A percentile compares a stretch with the other conserved stretches of the same genome.
Evolutionary conservation across 2,329 filamentous ascomycete genomes (phyloP).

Genomic region (Dactylellina parvicollis): DNA sequence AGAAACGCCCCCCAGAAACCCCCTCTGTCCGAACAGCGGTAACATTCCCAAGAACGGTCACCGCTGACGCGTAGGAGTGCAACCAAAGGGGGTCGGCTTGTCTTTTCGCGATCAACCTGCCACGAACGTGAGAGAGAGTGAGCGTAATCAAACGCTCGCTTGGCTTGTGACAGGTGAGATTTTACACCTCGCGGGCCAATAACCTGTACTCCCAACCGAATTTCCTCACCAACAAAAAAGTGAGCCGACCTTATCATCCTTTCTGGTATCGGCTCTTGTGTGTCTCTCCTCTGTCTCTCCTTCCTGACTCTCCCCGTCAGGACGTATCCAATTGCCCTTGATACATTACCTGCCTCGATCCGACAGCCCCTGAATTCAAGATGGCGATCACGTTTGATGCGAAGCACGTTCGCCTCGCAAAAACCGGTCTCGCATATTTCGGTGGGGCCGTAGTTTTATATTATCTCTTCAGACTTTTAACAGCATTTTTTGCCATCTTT

Average conservation of each 20-base stretch:
- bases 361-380: constrained; percentile 17
- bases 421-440: constrained; percentile 48
- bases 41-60: constrained; percentile 52
- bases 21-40: constrained; percentile 26
- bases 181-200: constrained; percentile 41
- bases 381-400: constrained; percentile 45
- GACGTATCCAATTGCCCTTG: constrained; percentile 5
- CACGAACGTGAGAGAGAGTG: constrained; percentile 31
- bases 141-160: constrained; percentile 54
- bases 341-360: constrained; percentile 5
- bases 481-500: constrained; percentile 47
- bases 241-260: constrained; percentile 20
- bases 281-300: constrained; percentile 3
- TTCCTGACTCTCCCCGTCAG: constrained; percentile 9
- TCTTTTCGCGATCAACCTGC: constrained; percentile 1
- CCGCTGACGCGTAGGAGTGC: constrained; percentile 46
- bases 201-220: constrained; percentile 43
- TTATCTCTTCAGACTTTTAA: constrained; percentile 28
- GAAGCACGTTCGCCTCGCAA: constrained; percentile 31
- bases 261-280: constrained; percentile 15
- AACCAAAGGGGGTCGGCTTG: constrained; percentile 29
- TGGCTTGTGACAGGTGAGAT: constrained; percentile 53
- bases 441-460: constrained; percentile 49
- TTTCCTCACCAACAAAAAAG: constrained; percentile 37
- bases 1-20: background rate